Base-by-base conservation (phyloP, 2,329 filamentous ascomycete species). In the Botrytis medusae region DNA sequence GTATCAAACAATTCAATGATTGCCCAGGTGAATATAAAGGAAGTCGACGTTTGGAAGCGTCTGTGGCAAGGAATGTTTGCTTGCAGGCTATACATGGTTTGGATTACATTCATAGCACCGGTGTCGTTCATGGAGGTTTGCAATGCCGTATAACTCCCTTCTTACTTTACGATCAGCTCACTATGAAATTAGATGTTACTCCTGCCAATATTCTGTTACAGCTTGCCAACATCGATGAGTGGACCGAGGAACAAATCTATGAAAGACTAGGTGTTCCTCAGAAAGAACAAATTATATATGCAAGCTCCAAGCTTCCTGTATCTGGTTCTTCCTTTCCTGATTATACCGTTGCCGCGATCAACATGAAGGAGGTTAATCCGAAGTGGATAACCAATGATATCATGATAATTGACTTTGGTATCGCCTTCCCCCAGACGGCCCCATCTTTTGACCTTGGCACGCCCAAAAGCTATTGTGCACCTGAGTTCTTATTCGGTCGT, bases 361-460 rank as follows among this genome's bases (percentile, higher is more conserved):
- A 71, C 9, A 75, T 77, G 74, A 76, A 74, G 32, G 46, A 46
- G 4, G 73, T 77, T 18, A 61, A 77, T 57, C 74, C 75, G 16
- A 68, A 62, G 29, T 77, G 74, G 74, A 44, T 77, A n/a, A 74
- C 74, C 7, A 74, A 77, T 42, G 46, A 74, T 14, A 76, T 77
- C 34, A 73, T 75, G 57, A 76, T 77, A 32, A 76, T 77, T 25
- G 76, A 77, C 51, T 77, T 77, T 42, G 76, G 76, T 57, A 74
- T 75, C 7, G 69, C 75, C 1, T 77, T 76, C n/a, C 46, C 74
- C 8, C 69, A 64, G 29, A 37, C 69, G 1, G 9, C 65, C 25
- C 69, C 74, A 9, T 74, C 76, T 1, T 1, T 37, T 7, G 70
- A 73, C 69, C 68, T 74, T 57, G 76, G 76, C 42, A 77, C 74